phyloP scores from a whole-genome alignment of 73 alveolate genomes.

The Uronychia binucleata region DNA sequence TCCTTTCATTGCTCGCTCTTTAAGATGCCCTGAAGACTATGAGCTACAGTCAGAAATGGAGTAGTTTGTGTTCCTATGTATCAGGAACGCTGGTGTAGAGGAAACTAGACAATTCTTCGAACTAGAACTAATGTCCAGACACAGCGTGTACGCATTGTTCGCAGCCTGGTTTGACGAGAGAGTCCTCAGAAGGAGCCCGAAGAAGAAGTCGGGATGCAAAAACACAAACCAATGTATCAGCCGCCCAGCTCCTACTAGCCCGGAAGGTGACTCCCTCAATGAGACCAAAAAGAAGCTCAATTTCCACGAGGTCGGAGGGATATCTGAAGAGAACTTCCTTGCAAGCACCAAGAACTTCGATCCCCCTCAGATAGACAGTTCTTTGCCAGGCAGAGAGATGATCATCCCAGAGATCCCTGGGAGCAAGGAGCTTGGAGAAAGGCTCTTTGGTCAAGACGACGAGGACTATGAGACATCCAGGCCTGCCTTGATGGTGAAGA shows the following conservation, averaged over 20 bases:
- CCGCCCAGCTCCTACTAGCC: no score
- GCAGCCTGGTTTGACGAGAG: neutral
- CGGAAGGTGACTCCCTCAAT: no score
- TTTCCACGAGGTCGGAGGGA: neutral
- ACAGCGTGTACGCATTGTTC: neutral
- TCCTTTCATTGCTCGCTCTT: neutral
- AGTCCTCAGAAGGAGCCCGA: neutral
- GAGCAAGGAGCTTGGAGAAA: neutral
- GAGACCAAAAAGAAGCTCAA: neutral
- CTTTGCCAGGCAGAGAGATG: neutral
- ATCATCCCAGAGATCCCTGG: neutral
- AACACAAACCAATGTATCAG: no score
- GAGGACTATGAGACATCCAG: neutral
- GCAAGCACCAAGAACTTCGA: neutral
- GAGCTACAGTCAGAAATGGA: neutral
- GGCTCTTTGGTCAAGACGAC: neutral
- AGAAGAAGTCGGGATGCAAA: no score
- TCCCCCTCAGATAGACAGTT: neutral
- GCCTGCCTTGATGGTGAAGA: neutral
- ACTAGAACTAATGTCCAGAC: neutral
- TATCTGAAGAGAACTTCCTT: neutral
- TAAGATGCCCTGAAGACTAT: neutral
- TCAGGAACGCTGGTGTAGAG: neutral
- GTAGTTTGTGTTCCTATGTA: neutral
- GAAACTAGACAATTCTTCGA: neutral